Conservation (phyloP, 2,329 filamentous ascomycete genomes). For the Aulographum hederae region DNA sequence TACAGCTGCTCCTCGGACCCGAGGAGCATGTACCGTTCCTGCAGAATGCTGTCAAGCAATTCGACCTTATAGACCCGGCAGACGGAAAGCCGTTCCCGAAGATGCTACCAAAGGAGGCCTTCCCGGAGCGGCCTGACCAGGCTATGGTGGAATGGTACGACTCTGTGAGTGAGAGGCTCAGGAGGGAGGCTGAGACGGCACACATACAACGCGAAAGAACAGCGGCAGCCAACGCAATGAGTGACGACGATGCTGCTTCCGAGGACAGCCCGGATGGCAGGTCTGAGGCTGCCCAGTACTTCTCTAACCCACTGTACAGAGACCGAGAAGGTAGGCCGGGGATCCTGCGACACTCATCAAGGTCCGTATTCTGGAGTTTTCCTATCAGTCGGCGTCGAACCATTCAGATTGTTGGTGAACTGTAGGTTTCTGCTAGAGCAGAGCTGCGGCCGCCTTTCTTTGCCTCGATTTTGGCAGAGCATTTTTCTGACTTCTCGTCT, state of each 20-base stretch:
- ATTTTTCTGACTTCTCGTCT: not conserved
- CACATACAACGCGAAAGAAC: conserved; percentile 11
- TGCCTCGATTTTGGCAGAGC: not conserved
- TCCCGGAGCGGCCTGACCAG: conserved; percentile 54
- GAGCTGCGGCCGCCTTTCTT: conserved; percentile 4
- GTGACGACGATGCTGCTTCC: conserved; percentile 1
- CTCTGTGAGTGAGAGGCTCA: conserved; percentile 51
- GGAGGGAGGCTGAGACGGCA: conserved; percentile 38
- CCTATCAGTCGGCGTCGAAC: conserved; percentile 12
- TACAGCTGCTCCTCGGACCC: conserved; percentile 73
- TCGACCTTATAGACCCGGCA: conserved; percentile 55
- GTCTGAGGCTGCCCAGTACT: conserved; percentile 26
- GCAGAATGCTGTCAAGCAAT: conserved; percentile 61
- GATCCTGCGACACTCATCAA: conserved; percentile 21
- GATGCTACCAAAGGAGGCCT: conserved; percentile 44
- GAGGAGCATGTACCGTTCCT: conserved; percentile 75
- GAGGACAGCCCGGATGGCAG: conserved; percentile 23
- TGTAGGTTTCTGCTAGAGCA: too few species aligned
- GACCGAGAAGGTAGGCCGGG: conserved; percentile 24
- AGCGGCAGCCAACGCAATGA: conserved; percentile 6
- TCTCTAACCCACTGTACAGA: conserved; percentile 29
- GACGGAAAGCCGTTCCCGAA: conserved; percentile 40
- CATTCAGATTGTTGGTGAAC: conserved; percentile 16
- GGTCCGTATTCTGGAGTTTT: conserved; percentile 6
- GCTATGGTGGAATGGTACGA: conserved; percentile 82